Base-by-base conservation (phyloP, 257 asterid genomes). In the Prunella vulgaris region DNA sequence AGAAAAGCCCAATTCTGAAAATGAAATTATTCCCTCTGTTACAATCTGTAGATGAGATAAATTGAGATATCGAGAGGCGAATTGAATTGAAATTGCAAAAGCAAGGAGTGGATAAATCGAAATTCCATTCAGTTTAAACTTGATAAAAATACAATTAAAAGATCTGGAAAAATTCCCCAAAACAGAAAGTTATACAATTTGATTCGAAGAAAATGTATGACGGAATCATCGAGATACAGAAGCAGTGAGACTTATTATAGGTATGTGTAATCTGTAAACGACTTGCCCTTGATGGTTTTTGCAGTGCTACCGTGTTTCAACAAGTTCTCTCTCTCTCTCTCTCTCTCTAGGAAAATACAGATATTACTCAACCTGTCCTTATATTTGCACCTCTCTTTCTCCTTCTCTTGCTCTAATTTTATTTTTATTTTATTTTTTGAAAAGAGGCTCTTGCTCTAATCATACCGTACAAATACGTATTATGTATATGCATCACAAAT, bases 291-390 rank as follows among this genome's bases (percentile, higher is more conserved):
- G 71, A 80, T 80, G 81, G 77, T 58, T 71, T 75, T 68, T 62
- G 78, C 78, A 68, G 80, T 71, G 72, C 12, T 59, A 38, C 72
- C 71, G 77, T 72, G 77, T 80, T 77, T 80, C 82, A 77, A 33
- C 40, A 72, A 72, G 48, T 64, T 40, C 32, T 49, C 6, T 28
- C 60, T 61, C 10, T 33, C 38, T 46, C 9, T 28, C 52, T 62
- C 52, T 62, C 59, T 75, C 32, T 71, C 56, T 22, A 25, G 40
- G 52, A 62, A 72, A 61, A 68, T 78, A 64, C 79, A 77, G 81
- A 77, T 76, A 71, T 71, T 71, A 38, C 77, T 37, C 66, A 42
- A 22, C 66, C 66, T 66, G 71, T 71, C 74, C 61, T 49, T 77
- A 35, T 77, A 77, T 66, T 71, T 66, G 69, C 60, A 56, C 77